A percentile compares a stretch with the other conserved stretches of the same genome.
These are phyloP conservation scores for Pseudohalonectria lignicola DNA, from an alignment of 2,329 filamentous ascomycete species.

Conservation along the genomic window DNA sequence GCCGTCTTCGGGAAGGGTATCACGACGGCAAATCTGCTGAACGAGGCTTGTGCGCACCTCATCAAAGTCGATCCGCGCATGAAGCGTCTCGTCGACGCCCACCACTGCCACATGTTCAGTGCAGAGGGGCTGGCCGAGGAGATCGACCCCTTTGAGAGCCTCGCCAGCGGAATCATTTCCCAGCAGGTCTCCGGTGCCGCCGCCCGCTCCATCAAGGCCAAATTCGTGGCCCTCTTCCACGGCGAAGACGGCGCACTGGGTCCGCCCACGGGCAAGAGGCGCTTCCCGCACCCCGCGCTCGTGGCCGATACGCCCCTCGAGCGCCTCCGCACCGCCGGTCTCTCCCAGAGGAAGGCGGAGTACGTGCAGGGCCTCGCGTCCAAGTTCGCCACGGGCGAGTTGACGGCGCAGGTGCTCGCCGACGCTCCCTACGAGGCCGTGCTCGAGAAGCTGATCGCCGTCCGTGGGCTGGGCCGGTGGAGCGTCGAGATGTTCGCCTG, in stretches of 20 bases:
- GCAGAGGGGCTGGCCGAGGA: conserved; percentile 71
- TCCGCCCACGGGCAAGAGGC: conserved; percentile 1
- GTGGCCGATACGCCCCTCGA: conserved; percentile 55
- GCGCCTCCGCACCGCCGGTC: conserved; percentile 68
- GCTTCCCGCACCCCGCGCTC: conserved; percentile 67
- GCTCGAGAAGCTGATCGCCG: conserved; percentile 68
- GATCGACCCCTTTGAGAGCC: conserved; percentile 77
- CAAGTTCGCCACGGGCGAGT: conserved; percentile 66
- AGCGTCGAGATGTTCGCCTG: conserved; percentile 97
- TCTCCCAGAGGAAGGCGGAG: conserved; percentile 92
- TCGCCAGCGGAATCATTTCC: conserved; percentile 82
- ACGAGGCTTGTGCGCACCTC: conserved; percentile 66
- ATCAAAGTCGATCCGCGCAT: conserved; percentile 63
- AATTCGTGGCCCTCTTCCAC: conserved; percentile 67
- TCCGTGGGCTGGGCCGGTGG: conserved; percentile 81
- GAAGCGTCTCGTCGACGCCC: conserved; percentile 57
- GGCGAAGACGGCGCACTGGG: conserved; percentile 12
- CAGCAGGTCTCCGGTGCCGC: conserved; percentile 94
- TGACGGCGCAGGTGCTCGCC: conserved; percentile 66
- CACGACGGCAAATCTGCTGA: conserved; percentile 62
- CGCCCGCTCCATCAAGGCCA: conserved; percentile 77
- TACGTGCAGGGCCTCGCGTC: conserved; percentile 80
- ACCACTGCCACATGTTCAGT: conserved; percentile 71
- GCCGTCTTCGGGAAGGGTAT: conserved; percentile 19
- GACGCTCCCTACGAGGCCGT: conserved; percentile 78